Conservation (phyloP, 2,329 filamentous ascomycete genomes). For the Cytospora paraplurivora region DNA sequence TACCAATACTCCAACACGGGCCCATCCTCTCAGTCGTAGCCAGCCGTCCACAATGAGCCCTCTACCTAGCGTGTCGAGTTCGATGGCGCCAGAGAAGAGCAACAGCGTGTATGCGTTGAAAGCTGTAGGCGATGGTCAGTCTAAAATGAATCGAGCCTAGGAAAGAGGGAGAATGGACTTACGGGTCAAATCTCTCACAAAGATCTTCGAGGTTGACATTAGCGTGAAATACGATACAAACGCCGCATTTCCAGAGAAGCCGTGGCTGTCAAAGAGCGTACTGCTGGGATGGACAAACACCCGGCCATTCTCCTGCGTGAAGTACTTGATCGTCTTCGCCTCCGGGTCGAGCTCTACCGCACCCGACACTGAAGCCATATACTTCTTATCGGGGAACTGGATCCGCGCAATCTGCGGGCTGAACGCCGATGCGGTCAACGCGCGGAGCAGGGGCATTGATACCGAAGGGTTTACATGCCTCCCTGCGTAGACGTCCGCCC, state of each 20-base stretch:
- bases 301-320: conserved; percentile 78
- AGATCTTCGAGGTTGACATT: conserved; percentile 89
- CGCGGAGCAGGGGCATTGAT: conserved; percentile 60
- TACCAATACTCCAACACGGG: conserved; percentile 87
- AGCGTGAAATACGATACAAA: conserved; percentile 92
- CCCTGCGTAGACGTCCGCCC: conserved; percentile 37
- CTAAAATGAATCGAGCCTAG: conserved; percentile 25
- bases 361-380: conserved; percentile 81
- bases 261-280: conserved; percentile 80
- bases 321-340: conserved; percentile 89
- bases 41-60: conserved; percentile 91
- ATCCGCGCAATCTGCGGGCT: conserved; percentile 89
- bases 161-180: conserved; percentile 42
- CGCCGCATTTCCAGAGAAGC: conserved; percentile 71
- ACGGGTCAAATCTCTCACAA: conserved; percentile 89
- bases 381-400: conserved; percentile 94
- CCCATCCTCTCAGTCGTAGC: conserved; percentile 86
- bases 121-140: conserved; percentile 48
- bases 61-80: conserved; percentile 82
- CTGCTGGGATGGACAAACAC: conserved; percentile 93
- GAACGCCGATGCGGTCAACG: conserved; percentile 72
- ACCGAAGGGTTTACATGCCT: conserved; percentile 27
- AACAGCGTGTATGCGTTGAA: conserved; percentile 89
- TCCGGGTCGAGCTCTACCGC: conserved; percentile 93
- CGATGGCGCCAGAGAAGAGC: conserved; percentile 82